Evolutionary conservation across 495 filamentous ascomycete genomes (phyloP).

Genomic region (Hypoxylon lienhwacheense): DNA sequence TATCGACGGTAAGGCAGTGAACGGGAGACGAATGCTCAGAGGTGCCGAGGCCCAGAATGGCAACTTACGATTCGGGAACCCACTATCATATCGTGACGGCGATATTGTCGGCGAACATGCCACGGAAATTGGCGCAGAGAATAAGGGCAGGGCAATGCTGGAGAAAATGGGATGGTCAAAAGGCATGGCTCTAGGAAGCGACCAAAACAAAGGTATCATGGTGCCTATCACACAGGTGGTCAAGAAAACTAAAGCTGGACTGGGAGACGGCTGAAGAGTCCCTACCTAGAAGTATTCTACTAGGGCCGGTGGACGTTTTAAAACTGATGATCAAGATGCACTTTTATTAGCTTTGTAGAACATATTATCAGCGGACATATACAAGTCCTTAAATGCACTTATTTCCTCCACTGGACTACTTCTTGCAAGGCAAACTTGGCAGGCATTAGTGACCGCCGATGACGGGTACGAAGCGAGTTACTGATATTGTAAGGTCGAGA

Average conservation of each 20-base stretch:
- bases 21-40: constrained; percentile 25
- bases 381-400: too few relatives aligned
- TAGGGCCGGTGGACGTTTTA: too few relatives aligned
- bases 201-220: constrained; percentile 84
- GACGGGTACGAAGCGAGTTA: too few relatives aligned
- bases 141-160: constrained; percentile 82
- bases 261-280: constrained; percentile 62
- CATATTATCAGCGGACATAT: too few relatives aligned
- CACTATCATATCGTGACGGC: constrained; percentile 74
- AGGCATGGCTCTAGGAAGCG: constrained; percentile 81
- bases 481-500: too few relatives aligned
- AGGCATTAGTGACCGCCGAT: too few relatives aligned
- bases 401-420: too few relatives aligned
- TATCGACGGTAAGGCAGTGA: constrained; percentile 43
- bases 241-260: constrained; percentile 79
- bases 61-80: constrained; percentile 38
- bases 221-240: constrained; percentile 85
- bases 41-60: constrained; percentile 17
- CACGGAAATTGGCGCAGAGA: constrained; percentile 80
- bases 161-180: constrained; percentile 97
- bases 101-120: constrained; percentile 85
- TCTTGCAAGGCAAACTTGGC: too few relatives aligned
- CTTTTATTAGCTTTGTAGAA: too few relatives aligned
- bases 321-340: too few relatives aligned
- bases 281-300: too few relatives aligned